Evolutionary conservation across 257 asterid genomes (phyloP), one percentile per base, ranked within the genome.

Genomic region (Haberlea rhodopensis): DNA sequence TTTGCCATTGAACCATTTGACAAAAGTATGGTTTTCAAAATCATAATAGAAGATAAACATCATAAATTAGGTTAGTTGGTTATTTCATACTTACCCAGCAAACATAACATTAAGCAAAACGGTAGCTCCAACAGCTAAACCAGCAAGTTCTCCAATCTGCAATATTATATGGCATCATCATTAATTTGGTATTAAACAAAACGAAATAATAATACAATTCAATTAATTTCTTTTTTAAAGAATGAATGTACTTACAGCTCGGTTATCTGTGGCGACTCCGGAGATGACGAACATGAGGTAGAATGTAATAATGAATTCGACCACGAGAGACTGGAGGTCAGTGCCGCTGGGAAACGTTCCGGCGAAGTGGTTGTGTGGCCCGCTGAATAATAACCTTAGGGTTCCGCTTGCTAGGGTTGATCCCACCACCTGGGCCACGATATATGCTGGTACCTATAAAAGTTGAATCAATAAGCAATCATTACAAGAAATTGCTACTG

Each of bases 401-500:
- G 73, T 65, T 55, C 73, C 76, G 27, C 68, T 69, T 8, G 81
- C 81, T 10, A 77, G 71, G 19, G 21, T 77, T 11, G 81, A 70
- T 32, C 75, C 81, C 4, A 69, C 5, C 29, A 77, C 55, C 69
- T 77, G 81, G 22, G 67, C 71, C 0, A 68, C 53, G 0, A 73
- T 24, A 46, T 77, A 77, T 0, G 76, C 84, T 1, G 82, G 78
- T 16, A 79, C 84, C 86, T 82, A 18, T 5, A 8, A 23, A 2
- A 46, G 1, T 10, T 19, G 15, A 10, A 45, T 16, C 5, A n/a
- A 21, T 37, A 40, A 4, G 13, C 48, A 40, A 11, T 40, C 1
- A 9, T 34, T 8, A 1, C 0, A 8, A 8, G 15, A 32, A 1
- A 32, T 32, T 28, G 5, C 32, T 28, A 28, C 6, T 10, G 6